A percentile compares a stretch with the other conserved stretches of the same genome.
These are phyloP conservation scores for Aspergillus quadrilineatus DNA, from an alignment of 2,329 filamentous ascomycete genomes.

Conservation along the genomic window DNA sequence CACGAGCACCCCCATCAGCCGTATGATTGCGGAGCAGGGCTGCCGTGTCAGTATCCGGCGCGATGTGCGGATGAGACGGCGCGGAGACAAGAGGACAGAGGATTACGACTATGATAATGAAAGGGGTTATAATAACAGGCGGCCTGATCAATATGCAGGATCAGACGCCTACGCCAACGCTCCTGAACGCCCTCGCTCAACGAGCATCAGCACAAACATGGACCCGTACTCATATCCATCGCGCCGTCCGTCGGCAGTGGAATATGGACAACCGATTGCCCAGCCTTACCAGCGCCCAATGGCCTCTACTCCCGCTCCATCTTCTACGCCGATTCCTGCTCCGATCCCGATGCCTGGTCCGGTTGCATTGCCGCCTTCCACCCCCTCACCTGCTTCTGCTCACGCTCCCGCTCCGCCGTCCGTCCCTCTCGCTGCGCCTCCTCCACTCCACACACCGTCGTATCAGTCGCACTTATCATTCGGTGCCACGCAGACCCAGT, in stretches of 20 bases:
- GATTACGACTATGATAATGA: slow-evolving; percentile 67
- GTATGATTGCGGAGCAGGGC: slow-evolving; percentile 91
- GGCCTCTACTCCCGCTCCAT: slow-evolving; percentile 36
- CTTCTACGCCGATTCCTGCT: slow-evolving; percentile 36
- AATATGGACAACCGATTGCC: slow-evolving; percentile 38
- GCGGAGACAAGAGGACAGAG: slow-evolving; percentile 67
- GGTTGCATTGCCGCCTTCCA: slow-evolving; percentile 13
- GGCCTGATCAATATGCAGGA: slow-evolving; percentile 50
- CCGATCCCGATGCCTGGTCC: slow-evolving; percentile 27
- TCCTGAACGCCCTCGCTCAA: slow-evolving; percentile 57
- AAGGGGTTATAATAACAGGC: slow-evolving; percentile 44
- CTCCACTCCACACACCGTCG: slow-evolving; percentile 19
- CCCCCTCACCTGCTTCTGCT: slow-evolving; percentile 28
- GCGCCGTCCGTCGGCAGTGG: slow-evolving; percentile 52
- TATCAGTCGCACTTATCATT: slow-evolving; percentile 46
- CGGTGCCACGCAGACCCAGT: slow-evolving; percentile 41
- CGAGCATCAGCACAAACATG: slow-evolving; percentile 57
- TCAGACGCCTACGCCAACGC: slow-evolving; percentile 51
- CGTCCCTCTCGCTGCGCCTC: slow-evolving; percentile 26
- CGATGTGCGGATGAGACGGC: slow-evolving; percentile 87
- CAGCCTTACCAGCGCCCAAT: slow-evolving; percentile 38
- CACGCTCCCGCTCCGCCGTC: slow-evolving; percentile 35
- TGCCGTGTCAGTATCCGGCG: slow-evolving; percentile 94
- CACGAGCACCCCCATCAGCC: slow-evolving; percentile 84
- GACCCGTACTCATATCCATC: slow-evolving; percentile 47